Evolutionary conservation across 352 stramenopile species (phyloP).

Genomic region (Globisporangium polare): DNA sequence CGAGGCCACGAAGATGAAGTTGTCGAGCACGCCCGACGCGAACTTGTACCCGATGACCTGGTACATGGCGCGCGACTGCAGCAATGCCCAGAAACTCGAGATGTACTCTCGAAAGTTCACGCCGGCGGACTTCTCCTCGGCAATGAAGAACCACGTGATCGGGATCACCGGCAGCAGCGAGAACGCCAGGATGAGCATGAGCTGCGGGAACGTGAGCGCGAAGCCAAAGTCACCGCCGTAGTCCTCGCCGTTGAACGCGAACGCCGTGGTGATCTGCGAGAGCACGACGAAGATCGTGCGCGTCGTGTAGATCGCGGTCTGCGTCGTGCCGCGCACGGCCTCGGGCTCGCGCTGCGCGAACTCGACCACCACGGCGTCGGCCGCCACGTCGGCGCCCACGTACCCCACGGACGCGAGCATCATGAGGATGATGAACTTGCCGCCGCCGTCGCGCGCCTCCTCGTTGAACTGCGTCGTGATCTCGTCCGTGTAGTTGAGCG

Average conservation of each 20-base stretch:
- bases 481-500: neutral
- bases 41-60: too few species aligned
- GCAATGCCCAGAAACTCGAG: too few species aligned
- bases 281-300: conserved; percentile 17
- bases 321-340: conserved; percentile 18
- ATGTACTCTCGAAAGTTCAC: too few species aligned
- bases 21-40: conserved; percentile 13
- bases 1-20: conserved; percentile 16
- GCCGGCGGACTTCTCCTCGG: too few species aligned
- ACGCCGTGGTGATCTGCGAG: conserved; percentile 14
- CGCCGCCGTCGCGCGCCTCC: conserved; percentile 16
- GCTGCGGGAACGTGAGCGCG: conserved; percentile 12
- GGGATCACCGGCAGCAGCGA: too few species aligned
- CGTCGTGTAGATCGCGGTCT: conserved; percentile 20
- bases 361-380: conserved; percentile 23
- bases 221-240: conserved; percentile 22
- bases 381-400: conserved; percentile 15
- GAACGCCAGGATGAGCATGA: neutral
- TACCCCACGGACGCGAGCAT: conserved; percentile 29
- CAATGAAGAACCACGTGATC: too few species aligned
- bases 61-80: too few species aligned
- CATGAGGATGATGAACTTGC: conserved; percentile 30
- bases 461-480: conserved; percentile 16
- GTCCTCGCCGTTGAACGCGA: conserved; percentile 21
- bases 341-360: conserved; percentile 23